phyloP scores from a whole-genome alignment of 306 rosid genomes.

The Pyrus communis region DNA sequence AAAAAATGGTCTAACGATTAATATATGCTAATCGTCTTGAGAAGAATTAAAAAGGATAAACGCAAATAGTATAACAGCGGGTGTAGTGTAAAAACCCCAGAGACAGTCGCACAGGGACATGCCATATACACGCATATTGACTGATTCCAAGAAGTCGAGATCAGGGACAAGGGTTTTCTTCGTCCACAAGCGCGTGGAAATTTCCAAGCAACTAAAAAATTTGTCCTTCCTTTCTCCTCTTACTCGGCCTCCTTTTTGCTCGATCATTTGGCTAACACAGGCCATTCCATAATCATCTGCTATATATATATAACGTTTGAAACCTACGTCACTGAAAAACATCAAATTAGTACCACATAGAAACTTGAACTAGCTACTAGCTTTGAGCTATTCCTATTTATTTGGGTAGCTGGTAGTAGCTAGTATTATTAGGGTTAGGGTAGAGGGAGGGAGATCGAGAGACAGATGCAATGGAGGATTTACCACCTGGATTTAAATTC shows the following conservation, averaged over 20 bases:
- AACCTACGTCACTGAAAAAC: neutral
- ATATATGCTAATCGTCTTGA: too few species aligned
- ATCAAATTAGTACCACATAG: neutral
- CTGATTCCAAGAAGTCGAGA: neutral
- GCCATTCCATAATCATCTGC: neutral
- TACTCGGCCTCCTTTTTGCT: conserved; percentile 3
- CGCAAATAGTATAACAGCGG: too few species aligned
- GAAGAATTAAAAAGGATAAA: too few species aligned
- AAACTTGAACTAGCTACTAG: neutral
- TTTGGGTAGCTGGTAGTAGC: neutral
- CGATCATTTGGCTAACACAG: conserved; percentile 13
- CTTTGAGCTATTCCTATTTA: neutral
- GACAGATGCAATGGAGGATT: conserved; percentile 30
- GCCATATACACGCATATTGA: neutral
- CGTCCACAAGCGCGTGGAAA: conserved; percentile 8
- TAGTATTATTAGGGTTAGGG: neutral
- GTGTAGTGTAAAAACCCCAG: too few species aligned
- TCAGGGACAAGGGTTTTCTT: neutral
- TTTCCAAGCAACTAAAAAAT: conserved; percentile 4
- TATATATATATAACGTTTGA: neutral
- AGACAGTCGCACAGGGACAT: too few species aligned
- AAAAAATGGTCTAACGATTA: too few species aligned
- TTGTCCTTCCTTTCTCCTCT: neutral
- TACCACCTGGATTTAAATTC: conserved; percentile 76
- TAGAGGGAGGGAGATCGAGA: neutral